phyloP scores from a whole-genome alignment of 345 rosid species.

The Eucalyptus pumila region DNA sequence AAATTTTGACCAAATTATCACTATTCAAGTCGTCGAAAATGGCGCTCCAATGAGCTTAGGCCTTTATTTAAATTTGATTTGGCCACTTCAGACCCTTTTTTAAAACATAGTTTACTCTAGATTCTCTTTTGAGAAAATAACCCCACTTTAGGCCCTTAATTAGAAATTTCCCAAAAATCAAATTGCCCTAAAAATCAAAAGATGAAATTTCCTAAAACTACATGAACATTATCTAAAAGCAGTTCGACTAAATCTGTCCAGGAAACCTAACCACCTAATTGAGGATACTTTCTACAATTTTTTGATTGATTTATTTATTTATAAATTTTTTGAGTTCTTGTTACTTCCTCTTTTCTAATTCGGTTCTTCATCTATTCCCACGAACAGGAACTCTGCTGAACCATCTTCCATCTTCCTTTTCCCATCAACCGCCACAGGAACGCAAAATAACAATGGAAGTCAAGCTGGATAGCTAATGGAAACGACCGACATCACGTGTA shows the following conservation, averaged over 20 bases:
- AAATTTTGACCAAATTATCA: too few relatives aligned
- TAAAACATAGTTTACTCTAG: fast-evolving
- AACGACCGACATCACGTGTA: not conserved
- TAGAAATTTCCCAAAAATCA: too few relatives aligned
- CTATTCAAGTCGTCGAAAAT: fast-evolving
- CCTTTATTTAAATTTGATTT: too few relatives aligned
- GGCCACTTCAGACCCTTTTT: fast-evolving
- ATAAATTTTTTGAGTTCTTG: not conserved
- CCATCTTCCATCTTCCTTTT: not conserved
- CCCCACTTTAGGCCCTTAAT: fast-evolving
- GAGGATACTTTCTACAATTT: not conserved
- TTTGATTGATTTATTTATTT: too few relatives aligned
- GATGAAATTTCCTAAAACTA: not conserved
- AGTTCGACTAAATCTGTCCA: not conserved
- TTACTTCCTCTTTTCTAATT: not conserved
- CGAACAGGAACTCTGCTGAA: not conserved
- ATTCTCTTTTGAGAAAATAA: too few relatives aligned
- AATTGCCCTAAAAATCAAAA: too few relatives aligned
- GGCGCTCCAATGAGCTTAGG: too few relatives aligned
- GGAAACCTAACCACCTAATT: not conserved
- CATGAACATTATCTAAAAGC: not conserved
- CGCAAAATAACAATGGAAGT: not conserved
- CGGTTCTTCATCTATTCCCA: not conserved
- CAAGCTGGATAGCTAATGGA: not conserved
- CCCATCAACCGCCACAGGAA: not conserved